Base-by-base conservation (phyloP, 768 basidiomycete genomes). In the Vararia minispora region DNA sequence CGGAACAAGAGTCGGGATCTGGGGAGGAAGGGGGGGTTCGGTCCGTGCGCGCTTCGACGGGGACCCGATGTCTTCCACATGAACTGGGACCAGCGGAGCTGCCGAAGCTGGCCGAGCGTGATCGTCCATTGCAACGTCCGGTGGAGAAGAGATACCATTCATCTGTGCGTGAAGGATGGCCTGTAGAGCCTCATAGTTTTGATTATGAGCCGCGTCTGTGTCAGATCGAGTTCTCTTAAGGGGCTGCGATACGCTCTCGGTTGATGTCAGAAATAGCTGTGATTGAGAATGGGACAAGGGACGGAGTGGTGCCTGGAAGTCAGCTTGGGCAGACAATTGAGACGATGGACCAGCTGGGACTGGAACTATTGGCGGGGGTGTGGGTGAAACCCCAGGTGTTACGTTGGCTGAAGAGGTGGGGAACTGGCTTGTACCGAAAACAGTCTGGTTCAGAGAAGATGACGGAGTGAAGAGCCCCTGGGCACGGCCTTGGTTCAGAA, bases 391-490 rank as follows among this genome's bases (percentile, higher is more conserved):
- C 28, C 49, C 53, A 17, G 35, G 28, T 10, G 35, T 34, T 46
- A 43, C 8, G 45, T 43, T 22, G 69, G 70, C 12, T 70, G 72
- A 33, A 65, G 64, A 16, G n/a, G n/a, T n/a, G 73, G 65, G 25
- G 75, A 69, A 39, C 69, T 69, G 28, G 65, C 62, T 45, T 71
- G 71, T n/a, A 57, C 52, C 68, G 40, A 69, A 57, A 31, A 48
- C 63, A 55, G 39, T 70, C 64, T 47, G 68, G 58, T 22, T 65
- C 52, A 35, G 61, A 58, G 85, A 79, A 8, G 87, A 86, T 16
- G 84, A 85, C 3, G 85, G 85, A 18, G 85, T 87, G 55, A 87
- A 87, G 21, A 88, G 68, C 42, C 84, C 84, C 62, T 87, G 85
- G 0, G 84, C 84, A 43, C 84, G 76, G 43, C 84, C 84, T 68